Evolutionary conservation across 2,329 filamentous ascomycete genomes (phyloP).

Genomic region (Alternaria metachromatica): DNA sequence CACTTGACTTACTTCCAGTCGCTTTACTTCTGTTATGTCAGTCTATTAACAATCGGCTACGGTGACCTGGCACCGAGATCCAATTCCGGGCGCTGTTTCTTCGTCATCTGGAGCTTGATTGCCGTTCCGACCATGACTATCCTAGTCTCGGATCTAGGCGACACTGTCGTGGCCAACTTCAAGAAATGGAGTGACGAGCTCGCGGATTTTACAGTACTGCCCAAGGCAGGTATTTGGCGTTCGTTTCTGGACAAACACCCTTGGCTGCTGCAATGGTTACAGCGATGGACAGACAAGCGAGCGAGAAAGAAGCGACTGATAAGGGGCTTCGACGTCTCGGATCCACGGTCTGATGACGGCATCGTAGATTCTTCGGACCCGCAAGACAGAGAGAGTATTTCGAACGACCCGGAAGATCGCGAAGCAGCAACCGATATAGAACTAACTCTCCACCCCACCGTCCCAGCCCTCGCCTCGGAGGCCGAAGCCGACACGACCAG

Average conservation of each 20-base stretch:
- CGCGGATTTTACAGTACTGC: slow-evolving; percentile 71
- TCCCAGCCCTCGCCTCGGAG: slow-evolving; percentile 18
- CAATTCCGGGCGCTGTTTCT: slow-evolving; percentile 81
- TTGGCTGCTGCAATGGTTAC: slow-evolving; percentile 47
- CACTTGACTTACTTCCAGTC: slow-evolving; percentile 76
- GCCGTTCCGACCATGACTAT: slow-evolving; percentile 89
- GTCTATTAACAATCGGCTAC: slow-evolving; percentile 85
- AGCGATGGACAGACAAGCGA: slow-evolving; percentile 45
- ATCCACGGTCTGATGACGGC: slow-evolving; percentile 40
- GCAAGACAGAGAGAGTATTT: slow-evolving; percentile 22
- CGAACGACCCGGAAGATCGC: slow-evolving; percentile 1
- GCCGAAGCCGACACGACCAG: slow-evolving; percentile 11
- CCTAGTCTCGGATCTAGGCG: slow-evolving; percentile 66
- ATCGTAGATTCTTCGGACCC: not conserved
- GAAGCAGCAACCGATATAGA: slow-evolving; percentile 14
- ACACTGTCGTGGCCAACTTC: slow-evolving; percentile 76
- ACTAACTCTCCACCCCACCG: slow-evolving; percentile 9
- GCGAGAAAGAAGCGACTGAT: slow-evolving; percentile 51
- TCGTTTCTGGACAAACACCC: slow-evolving; percentile 59
- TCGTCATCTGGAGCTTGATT: slow-evolving; percentile 90
- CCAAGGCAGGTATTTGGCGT: slow-evolving; percentile 62
- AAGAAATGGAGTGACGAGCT: slow-evolving; percentile 66
- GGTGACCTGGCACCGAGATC: slow-evolving; percentile 80
- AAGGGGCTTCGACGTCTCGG: slow-evolving; percentile 54
- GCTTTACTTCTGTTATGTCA: slow-evolving; percentile 86